Evolutionary conservation across 495 filamentous ascomycete genomes (phyloP), one percentile per base, ranked within the genome.

Genomic region (Annulohypoxylon moriforme): DNA sequence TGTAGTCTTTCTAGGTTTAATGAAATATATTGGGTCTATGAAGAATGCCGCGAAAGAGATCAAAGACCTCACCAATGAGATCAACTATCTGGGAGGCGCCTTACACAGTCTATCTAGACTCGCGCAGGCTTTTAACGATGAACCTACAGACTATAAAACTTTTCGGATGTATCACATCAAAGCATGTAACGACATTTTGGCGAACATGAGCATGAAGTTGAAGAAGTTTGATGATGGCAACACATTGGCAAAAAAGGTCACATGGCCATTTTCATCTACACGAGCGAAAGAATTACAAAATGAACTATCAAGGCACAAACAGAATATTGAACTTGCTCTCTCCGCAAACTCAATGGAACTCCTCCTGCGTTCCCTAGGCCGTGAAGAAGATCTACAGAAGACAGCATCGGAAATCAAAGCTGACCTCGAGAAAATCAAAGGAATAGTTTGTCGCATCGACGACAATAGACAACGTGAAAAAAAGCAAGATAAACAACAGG

Each of bases 241-340:
- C 38, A 24, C 16, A 1, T 10, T 40, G 1, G 27, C 40, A 4
- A 60, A 46, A 7, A 53, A 27, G 16, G 18, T 42, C 6, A 33
- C 42, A 4, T 72, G 69, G 69, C 69, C 69, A 0, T 63, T 72
- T 27, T 58, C 57, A 1, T 67, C 64, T 3, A 31, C 4, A 9
- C 18, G 25, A 10, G 75, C 68, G n/a, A 78, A 77, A 40, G 68
- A 72, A 13, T 56, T 80, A 1, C 60, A 80, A 3, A 52, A 33
- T 2, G 71, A 78, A 8, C 24, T 83, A 20, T 46, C 67, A 5
- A 66, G 71, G 25, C 79, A 82, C 44, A 77, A 82, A 52, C 9
- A 71, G 24, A 77, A 55, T 0, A 64, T 81, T 10, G 56, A 44
- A 10, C 60, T 82, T 16, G 81, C 81, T 10, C 69, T 82, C 25